Evolutionary conservation across 2,329 filamentous ascomycete species (phyloP).

Genomic region (Arthrobotrys conoides): DNA sequence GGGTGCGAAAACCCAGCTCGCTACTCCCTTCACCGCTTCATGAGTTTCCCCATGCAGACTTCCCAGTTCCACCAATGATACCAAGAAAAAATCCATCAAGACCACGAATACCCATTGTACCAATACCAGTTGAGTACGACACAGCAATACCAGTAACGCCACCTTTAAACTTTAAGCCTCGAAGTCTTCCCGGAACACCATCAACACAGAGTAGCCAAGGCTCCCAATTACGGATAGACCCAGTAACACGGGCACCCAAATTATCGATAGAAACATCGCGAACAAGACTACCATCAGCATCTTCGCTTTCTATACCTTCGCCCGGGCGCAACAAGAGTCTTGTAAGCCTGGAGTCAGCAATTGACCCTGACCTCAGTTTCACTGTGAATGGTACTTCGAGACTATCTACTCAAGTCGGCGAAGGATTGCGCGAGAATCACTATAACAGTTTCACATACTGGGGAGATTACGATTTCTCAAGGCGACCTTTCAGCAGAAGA

Average conservation of each 20-base stretch:
- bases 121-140: background rate
- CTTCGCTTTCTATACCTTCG: conserved; percentile 39
- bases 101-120: conserved; percentile 8
- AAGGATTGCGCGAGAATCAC: conserved; percentile 5
- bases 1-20: conserved; percentile 42
- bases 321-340: conserved; percentile 50
- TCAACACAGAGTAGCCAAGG: background rate
- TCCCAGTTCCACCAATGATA: conserved; percentile 33
- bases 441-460: conserved; percentile 45
- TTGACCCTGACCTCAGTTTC: conserved; percentile 55
- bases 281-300: conserved; percentile 5
- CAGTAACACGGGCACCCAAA: background rate
- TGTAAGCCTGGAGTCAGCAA: conserved; percentile 54
- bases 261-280: conserved; percentile 31
- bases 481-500: conserved; percentile 21
- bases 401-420: conserved; percentile 41
- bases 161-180: conserved; percentile 22
- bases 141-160: background rate
- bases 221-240: conserved; percentile 20
- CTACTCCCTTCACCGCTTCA: conserved; percentile 50
- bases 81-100: conserved; percentile 29
- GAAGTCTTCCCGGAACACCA: conserved; percentile 11
- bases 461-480: conserved; percentile 48
- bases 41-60: conserved; percentile 41
- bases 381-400: conserved; percentile 41